These are phyloP conservation scores for Sisymbrium irio DNA, from an alignment of 345 rosid species.

Conservation along the genomic window DNA sequence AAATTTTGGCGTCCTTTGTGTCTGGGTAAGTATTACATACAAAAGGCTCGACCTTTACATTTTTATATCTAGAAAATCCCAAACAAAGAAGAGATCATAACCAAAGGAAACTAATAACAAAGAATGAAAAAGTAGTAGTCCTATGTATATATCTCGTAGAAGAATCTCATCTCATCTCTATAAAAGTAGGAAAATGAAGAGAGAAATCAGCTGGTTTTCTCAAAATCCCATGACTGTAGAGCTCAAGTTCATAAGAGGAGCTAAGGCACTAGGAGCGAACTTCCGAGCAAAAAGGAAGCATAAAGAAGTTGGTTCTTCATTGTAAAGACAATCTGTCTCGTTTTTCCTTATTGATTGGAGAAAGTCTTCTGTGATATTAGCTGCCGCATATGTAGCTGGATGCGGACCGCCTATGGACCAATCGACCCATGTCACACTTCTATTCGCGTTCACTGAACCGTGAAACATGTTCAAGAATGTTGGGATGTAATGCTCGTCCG, in stretches of 20 bases:
- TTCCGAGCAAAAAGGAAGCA: conserved; percentile 92
- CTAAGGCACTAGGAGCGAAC: conserved; percentile 71
- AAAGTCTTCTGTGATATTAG: conserved; percentile 57
- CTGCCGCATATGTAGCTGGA: conserved; percentile 59
- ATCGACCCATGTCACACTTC: conserved; percentile 85
- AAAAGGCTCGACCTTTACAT: conserved; percentile 32
- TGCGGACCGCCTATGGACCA: conserved; percentile 94
- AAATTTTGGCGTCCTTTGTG: too few species aligned
- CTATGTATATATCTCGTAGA: conserved; percentile 32
- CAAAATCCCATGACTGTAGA: conserved; percentile 67
- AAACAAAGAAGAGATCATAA: conserved; percentile 13
- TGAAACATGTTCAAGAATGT: conserved; percentile 82
- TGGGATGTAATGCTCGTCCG: conserved; percentile 90
- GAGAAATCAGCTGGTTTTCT: conserved; percentile 13
- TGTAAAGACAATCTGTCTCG: conserved; percentile 60
- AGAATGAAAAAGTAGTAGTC: conserved; percentile 16
- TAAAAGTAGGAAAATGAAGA: conserved; percentile 15
- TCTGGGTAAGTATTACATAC: too few species aligned
- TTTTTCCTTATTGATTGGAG: conserved; percentile 63
- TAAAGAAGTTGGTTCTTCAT: conserved; percentile 54
- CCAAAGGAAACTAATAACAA: conserved; percentile 19
- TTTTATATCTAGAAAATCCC: background rate
- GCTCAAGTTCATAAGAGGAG: conserved; percentile 68
- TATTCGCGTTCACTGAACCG: conserved; percentile 61
- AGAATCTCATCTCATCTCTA: conserved; percentile 31